These are phyloP conservation scores for Taphrina sp. DNA, from an alignment of 1,139 yeast genomes.

Conservation along the genomic window DNA sequence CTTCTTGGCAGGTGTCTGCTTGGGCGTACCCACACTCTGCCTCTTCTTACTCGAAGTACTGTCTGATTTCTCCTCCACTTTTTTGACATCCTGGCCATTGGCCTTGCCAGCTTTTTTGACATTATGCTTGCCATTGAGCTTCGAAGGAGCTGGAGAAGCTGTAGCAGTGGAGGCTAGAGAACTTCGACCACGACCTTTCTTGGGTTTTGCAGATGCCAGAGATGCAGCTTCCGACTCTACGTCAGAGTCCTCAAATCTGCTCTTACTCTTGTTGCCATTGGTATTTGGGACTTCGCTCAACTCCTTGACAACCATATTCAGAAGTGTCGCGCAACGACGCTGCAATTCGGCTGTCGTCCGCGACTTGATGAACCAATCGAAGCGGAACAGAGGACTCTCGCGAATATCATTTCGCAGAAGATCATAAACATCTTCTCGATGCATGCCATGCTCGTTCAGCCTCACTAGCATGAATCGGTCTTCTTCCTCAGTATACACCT, in stretches of 20 bases:
- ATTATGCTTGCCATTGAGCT: neutral
- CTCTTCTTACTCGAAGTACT: too few relatives aligned
- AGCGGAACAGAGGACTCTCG: conserved; percentile 70
- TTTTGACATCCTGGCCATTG: neutral
- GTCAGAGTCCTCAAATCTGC: conserved; percentile 16
- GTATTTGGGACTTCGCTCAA: conserved; percentile 18
- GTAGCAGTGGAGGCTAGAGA: neutral
- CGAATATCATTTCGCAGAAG: conserved; percentile 72
- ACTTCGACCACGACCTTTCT: neutral
- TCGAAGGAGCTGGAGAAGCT: neutral
- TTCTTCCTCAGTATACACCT: conserved; percentile 79
- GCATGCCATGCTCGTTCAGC: conserved; percentile 74
- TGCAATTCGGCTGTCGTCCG: conserved; percentile 81
- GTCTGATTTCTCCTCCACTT: neutral
- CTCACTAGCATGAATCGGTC: conserved; percentile 76
- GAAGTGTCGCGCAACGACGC: conserved; percentile 74
- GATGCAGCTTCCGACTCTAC: conserved; percentile 23
- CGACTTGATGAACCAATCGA: conserved; percentile 86
- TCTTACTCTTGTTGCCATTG: conserved; percentile 1
- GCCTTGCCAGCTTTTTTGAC: neutral
- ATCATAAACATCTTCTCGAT: conserved; percentile 68
- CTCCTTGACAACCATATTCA: conserved; percentile 76
- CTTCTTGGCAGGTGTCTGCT: conserved; percentile 9
- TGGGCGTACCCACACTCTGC: conserved; percentile 2
- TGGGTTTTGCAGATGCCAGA: conserved; percentile 6